Conservation (phyloP, 2,329 filamentous ascomycete genomes). For the Aspergillus sojae region DNA sequence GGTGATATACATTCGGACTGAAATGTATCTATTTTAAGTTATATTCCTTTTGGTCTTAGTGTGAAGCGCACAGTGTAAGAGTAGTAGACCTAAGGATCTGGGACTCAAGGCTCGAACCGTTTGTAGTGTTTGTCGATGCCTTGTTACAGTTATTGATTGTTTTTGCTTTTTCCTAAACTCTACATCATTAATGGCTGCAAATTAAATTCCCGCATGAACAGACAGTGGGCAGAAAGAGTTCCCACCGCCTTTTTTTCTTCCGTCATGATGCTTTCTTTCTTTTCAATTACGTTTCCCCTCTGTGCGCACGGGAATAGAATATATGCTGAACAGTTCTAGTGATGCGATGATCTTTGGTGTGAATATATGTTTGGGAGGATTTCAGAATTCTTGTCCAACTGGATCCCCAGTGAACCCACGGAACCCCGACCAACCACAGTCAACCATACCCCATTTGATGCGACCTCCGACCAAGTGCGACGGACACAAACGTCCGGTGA, state of each 20-base stretch:
- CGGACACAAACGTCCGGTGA: constrained; percentile 28
- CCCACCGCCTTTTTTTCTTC: constrained; percentile 23
- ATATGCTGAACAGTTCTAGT: constrained; percentile 6
- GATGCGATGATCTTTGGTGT: constrained; percentile 17
- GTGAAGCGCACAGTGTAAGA: not conserved
- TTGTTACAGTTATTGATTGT: not conserved
- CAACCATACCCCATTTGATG: constrained; percentile 25
- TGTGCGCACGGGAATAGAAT: constrained; percentile 7
- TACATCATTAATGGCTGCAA: not conserved
- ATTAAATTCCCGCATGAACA: constrained; percentile 1
- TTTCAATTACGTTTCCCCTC: not conserved
- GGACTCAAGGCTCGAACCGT: not conserved
- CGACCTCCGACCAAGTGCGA: constrained; percentile 21
- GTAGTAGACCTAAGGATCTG: not conserved
- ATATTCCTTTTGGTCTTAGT: not conserved
- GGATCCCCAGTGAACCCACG: constrained; percentile 9
- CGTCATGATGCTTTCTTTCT: constrained; percentile 18
- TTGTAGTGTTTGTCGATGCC: not conserved
- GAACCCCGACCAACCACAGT: constrained; percentile 2
- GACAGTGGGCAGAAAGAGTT: constrained; percentile 15
- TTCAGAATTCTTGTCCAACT: constrained; percentile 16
- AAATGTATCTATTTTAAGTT: not conserved
- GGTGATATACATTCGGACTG: constrained; percentile 3
- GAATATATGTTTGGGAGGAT: constrained; percentile 26
- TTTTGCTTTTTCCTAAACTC: not conserved